Conservation (phyloP, 495 filamentous ascomycete genomes). For the Penicillium alfredii region DNA sequence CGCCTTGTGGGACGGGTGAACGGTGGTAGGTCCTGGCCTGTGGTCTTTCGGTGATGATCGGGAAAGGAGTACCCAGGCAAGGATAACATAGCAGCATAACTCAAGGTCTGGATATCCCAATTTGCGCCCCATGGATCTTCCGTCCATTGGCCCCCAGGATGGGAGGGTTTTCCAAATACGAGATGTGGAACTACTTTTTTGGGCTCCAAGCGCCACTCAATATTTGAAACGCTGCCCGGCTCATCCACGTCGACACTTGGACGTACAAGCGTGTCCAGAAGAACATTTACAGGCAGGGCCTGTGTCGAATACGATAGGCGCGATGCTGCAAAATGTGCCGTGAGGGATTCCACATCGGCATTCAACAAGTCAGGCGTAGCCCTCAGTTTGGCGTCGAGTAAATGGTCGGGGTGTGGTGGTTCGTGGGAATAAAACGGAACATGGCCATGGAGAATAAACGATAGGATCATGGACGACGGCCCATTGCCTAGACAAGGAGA, state of each 20-base stretch:
- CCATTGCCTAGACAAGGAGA: constrained; percentile 49
- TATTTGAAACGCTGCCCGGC: constrained; percentile 40
- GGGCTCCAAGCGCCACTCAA: constrained; percentile 51
- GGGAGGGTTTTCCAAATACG: constrained; percentile 49
- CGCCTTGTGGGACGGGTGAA: constrained; percentile 53
- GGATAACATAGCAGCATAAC: constrained; percentile 62
- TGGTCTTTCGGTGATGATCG: constrained; percentile 42
- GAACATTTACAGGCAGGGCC: constrained; percentile 57
- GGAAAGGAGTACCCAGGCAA: constrained; percentile 58
- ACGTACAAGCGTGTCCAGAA: constrained; percentile 60
- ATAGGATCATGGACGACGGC: constrained; percentile 61
- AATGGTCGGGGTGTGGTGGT: constrained; percentile 54
- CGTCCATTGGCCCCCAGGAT: constrained; percentile 60
- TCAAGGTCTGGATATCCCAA: constrained; percentile 54
- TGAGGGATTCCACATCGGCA: constrained; percentile 42
- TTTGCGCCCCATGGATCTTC: constrained; percentile 50
- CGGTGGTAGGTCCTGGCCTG: constrained; percentile 41
- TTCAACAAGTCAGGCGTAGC: constrained; percentile 39
- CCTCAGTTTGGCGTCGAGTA: constrained; percentile 52
- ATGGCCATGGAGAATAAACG: constrained; percentile 62
- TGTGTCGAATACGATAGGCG: constrained; percentile 59
- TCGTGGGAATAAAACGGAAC: constrained; percentile 51
- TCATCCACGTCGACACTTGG: constrained; percentile 58
- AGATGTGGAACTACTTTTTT: constrained; percentile 51
- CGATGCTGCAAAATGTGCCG: constrained; percentile 57